phyloP scores from a whole-genome alignment of 108 stramenopile species.

The Aureococcus anophagefferens region DNA sequence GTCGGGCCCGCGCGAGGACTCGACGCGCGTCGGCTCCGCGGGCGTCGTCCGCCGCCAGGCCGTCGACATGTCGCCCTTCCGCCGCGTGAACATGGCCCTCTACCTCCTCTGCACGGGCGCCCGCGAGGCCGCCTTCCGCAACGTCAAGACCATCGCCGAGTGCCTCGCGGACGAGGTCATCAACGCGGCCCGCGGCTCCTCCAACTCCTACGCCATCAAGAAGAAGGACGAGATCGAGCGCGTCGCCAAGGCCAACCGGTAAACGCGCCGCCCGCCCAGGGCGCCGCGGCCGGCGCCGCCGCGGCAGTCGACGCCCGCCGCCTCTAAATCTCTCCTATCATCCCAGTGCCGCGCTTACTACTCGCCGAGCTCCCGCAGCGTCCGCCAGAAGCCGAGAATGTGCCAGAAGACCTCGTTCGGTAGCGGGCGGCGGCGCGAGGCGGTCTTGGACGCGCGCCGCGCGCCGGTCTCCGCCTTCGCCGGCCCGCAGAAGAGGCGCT shows the following conservation, averaged over 20 bases:
- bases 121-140: constrained; percentile 95
- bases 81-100: constrained; percentile 97
- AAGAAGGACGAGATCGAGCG: constrained; percentile 99
- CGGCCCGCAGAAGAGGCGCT: too few relatives aligned
- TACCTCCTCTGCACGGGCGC: constrained; percentile 96
- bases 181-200: constrained; percentile 97
- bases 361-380: too few relatives aligned
- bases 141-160: constrained; percentile 99
- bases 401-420: too few relatives aligned
- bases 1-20: constrained; percentile 99
- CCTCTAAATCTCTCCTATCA: too few relatives aligned
- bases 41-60: constrained; percentile 99
- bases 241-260: constrained; percentile 99
- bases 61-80: constrained; percentile 99
- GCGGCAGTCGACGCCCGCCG: too few relatives aligned
- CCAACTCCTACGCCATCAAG: constrained; percentile 99
- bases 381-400: too few relatives aligned
- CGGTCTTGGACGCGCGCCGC: too few relatives aligned
- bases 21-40: constrained; percentile 97
- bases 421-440: too few relatives aligned
- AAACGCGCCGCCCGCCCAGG: too few relatives aligned
- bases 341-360: too few relatives aligned
- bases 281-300: too few relatives aligned
- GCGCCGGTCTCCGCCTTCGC: too few relatives aligned
- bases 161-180: constrained; percentile 99